phyloP scores from a whole-genome alignment of 495 filamentous ascomycete genomes.

The Penicillium paradoxum region DNA sequence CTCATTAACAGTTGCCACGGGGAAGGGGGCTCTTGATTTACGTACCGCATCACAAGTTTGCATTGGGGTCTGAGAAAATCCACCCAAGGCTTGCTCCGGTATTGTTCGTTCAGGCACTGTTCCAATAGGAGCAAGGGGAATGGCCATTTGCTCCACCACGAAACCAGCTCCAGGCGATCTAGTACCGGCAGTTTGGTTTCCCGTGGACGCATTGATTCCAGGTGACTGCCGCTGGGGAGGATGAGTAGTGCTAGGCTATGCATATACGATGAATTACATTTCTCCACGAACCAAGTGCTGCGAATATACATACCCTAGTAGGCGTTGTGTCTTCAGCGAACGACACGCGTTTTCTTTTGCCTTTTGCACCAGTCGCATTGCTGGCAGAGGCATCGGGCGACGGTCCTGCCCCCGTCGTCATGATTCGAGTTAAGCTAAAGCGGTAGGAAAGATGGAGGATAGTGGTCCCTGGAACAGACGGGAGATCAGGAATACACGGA shows the following conservation, averaged over 20 bases:
- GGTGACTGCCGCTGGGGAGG: background rate
- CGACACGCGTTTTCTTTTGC: background rate
- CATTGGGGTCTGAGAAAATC: no score
- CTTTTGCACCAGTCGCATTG: background rate
- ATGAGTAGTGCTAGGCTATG: background rate
- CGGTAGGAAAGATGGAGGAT: background rate
- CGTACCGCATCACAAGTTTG: no score
- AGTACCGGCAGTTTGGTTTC: no score
- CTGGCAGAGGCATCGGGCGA: background rate
- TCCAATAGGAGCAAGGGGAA: no score
- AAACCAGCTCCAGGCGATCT: no score
- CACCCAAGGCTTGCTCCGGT: no score
- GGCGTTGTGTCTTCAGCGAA: background rate
- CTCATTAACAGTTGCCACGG: no score
- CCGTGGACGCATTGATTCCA: background rate
- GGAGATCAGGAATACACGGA: no score
- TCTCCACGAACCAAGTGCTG: background rate
- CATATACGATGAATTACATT: background rate
- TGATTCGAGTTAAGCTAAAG: background rate
- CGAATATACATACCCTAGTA: background rate
- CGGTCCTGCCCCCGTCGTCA: background rate
- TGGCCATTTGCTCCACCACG: no score
- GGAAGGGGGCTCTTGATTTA: no score
- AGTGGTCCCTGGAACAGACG: no score
- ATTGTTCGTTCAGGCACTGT: no score